Evolutionary conservation across 1,139 yeast genomes (phyloP), one percentile per base, ranked within the genome.

Genomic region (Nakaseomyces bracarensis): DNA sequence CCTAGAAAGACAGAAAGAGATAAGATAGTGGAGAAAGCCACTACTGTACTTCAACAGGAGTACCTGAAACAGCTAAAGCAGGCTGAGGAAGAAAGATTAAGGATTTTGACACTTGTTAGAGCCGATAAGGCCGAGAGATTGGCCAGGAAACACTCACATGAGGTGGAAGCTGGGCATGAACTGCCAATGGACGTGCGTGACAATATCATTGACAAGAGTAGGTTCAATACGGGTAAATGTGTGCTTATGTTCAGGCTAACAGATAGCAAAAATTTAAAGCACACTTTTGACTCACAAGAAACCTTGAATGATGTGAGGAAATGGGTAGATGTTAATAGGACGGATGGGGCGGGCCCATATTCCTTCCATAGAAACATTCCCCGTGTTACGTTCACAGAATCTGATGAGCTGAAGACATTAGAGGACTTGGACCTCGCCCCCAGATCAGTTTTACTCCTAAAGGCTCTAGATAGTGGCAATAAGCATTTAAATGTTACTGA

Each of bases 281-380:
- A 53, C 29, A 49, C 50, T 11, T 60, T 60, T 33, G 44, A 43
- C 13, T 50, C 62, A 1, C 35, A 43, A 8, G 43, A 47, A 11
- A 56, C 54, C 1, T 41, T 60, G 36, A 50, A 60, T 34, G 74
- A 70, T 42, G 87, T 81, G 4, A 69, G 91, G 41, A 58, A 56
- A 15, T 82, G 86, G 85, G 67, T 82, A 5, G 85, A 79, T 47
- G 50, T 50, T 5, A 71, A 71, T 46, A 64, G 79, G 42, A 68
- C 69, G 1, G 75, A 72, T 46, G 72, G 72, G 4, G 64, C 68
- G 26, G 65, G 58, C 2, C 74, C 77, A 1, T 74, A 69, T 50
- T 60, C 66, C 6, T 72, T 74, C 51, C 70, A 68, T 46, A 66
- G 73, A 49, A 66, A 67, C 23, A 61, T 71, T 26, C 75, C 75